These are phyloP conservation scores for Hygrophorus pudorinus DNA, from an alignment of 768 basidiomycete species.

Conservation along the genomic window DNA sequence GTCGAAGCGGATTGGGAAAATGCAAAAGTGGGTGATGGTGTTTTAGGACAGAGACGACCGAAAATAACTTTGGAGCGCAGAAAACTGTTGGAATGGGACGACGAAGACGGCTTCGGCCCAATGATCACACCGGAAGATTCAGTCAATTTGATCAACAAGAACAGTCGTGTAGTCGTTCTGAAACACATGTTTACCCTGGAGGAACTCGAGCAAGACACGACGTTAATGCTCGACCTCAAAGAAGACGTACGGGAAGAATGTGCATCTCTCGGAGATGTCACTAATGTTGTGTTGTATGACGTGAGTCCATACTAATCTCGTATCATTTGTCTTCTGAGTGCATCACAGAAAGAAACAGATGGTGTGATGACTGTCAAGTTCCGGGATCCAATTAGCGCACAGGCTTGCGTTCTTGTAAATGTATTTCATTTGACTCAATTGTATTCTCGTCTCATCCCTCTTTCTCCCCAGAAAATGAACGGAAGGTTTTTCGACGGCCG, in stretches of 20 bases:
- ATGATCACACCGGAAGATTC: constrained; percentile 46
- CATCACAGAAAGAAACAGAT: constrained; percentile 72
- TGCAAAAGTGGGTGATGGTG: constrained; percentile 59
- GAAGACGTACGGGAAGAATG: constrained; percentile 96
- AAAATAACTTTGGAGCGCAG: constrained; percentile 28
- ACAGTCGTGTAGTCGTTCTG: constrained; percentile 78
- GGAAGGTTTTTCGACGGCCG: constrained; percentile 85
- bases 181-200: constrained; percentile 91
- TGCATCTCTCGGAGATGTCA: constrained; percentile 83
- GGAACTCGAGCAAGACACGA: constrained; percentile 78
- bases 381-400: constrained; percentile 82
- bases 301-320: constrained; percentile 37
- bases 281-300: constrained; percentile 91
- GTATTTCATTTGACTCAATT: not conserved
- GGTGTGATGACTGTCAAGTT: constrained; percentile 97
- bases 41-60: not conserved
- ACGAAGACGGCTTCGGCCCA: constrained; percentile 87
- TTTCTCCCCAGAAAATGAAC: constrained; percentile 71
- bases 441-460: not conserved
- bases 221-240: constrained; percentile 84
- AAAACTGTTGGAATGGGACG: constrained; percentile 90
- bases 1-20: constrained; percentile 67
- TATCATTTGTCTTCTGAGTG: not conserved
- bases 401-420: constrained; percentile 82
- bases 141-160: constrained; percentile 34